Evolutionary conservation across 23 red algal species (phyloP), one percentile per base, ranked within the genome.

Genomic region (Cyanidioschyzon merolae): DNA sequence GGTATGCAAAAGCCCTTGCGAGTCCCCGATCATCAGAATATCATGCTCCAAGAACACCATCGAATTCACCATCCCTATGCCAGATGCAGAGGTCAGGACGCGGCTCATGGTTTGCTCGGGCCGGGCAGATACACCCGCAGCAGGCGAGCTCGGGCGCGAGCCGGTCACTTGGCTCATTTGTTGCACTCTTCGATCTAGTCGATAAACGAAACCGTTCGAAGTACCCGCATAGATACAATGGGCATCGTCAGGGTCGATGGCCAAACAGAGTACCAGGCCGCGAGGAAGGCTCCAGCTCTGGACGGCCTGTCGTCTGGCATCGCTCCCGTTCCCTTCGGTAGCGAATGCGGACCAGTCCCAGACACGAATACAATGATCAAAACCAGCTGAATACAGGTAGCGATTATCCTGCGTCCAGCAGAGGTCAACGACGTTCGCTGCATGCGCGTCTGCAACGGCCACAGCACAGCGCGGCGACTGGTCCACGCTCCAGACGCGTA

Each of bases 401-500:
- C 67, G 77, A 29, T 45, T 77, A 31, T 89, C 80, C 7, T 18
- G n/a, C n/a, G 75, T 50, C 90, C 90, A 94, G 37, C 79, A 84
- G 1, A 89, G 41, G 40, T 81, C 90, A 21, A 81, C 40, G 29
- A 80, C 67, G 34, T 37, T 82, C 1, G 79, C 81, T n/a, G 74
- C 41, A 68, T 94, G 90, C 29, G 90, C 90, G 57, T 89, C 90
- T 3, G 67, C 1, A 29, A 94, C 38, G 1, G 68, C 54, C 7
- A 2, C 0, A 37, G 34, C 17, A 2, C 45, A 2, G 18, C 76
- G 15, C 31, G 40, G 40, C 1, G 83, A n/a, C 7, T 86, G 81
- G 1, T 79, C 87, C 27, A 94, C 58, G 34, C 75, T 37, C 90
- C 90, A 94, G 2, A 94, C 41, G 38, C 85, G 77, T 40, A 94